These are phyloP conservation scores for Saraca asoca DNA, from an alignment of 331 rosid species.

Conservation along the genomic window DNA sequence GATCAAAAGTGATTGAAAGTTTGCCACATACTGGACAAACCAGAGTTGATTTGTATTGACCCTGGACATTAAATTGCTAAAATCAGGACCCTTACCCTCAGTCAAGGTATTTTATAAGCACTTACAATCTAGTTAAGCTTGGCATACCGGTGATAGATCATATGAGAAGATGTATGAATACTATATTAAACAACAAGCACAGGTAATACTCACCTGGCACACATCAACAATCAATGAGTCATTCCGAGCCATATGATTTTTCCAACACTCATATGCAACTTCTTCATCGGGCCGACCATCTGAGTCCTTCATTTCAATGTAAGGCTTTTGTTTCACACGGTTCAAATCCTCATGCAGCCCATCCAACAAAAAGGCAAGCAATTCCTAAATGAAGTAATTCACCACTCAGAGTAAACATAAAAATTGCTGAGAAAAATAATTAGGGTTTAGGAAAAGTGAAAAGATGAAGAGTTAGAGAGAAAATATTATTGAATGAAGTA, in stretches of 20 bases:
- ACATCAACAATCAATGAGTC: conserved; percentile 98
- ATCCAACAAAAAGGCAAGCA: conserved; percentile 96
- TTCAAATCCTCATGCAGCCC: conserved; percentile 99
- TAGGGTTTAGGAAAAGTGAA: no score
- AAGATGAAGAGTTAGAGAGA: no score
- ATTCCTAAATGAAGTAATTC: conserved; percentile 62
- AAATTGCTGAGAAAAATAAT: no score
- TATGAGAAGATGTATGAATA: conserved; percentile 13
- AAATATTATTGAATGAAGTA: no score
- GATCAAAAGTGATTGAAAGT: conserved; percentile 95
- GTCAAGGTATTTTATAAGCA: conserved; percentile 7
- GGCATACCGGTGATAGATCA: conserved; percentile 18
- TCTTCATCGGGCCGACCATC: conserved; percentile 90
- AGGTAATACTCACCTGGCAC: conserved; percentile 76
- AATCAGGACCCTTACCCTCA: conserved; percentile 24
- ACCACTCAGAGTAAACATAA: conserved; percentile 32
- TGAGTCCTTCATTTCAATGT: conserved; percentile 93
- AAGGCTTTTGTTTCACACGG: conserved; percentile 97
- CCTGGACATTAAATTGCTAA: conserved; percentile 57
- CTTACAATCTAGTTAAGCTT: conserved; percentile 18
- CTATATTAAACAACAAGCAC: conserved; percentile 25
- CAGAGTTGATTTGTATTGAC: conserved; percentile 96
- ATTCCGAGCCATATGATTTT: conserved; percentile 91
- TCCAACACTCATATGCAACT: conserved; percentile 96
- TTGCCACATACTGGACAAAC: conserved; percentile 91